These are phyloP conservation scores for Lentinus brumalis DNA, from an alignment of 768 basidiomycete genomes.

Conservation along the genomic window DNA sequence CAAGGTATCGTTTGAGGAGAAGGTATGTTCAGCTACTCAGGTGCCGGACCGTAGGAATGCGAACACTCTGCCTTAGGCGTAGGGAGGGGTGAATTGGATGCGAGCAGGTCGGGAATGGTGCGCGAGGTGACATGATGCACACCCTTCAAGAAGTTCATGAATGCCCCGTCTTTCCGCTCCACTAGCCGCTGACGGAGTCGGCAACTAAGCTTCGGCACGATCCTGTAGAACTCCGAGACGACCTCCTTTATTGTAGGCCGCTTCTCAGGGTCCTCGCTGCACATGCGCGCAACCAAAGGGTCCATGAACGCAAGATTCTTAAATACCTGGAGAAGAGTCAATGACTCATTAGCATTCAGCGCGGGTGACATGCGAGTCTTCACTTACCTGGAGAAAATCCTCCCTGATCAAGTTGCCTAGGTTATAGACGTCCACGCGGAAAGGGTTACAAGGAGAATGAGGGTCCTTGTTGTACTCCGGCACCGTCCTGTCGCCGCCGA, in stretches of 20 bases:
- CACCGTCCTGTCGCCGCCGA: constrained; percentile 24
- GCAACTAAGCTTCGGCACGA: constrained; percentile 4
- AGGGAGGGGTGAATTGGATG: constrained; percentile 9
- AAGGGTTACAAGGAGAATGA: constrained; percentile 22
- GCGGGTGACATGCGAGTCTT: background rate
- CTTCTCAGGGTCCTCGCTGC: constrained; percentile 21
- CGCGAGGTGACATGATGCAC: constrained; percentile 1
- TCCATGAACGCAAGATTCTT: constrained; percentile 27
- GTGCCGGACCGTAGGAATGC: too few species aligned
- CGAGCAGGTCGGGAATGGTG: constrained; percentile 2
- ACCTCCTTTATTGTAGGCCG: constrained; percentile 27
- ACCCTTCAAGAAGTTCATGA: background rate
- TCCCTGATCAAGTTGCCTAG: constrained; percentile 18
- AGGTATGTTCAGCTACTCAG: too few species aligned
- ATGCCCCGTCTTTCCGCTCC: background rate
- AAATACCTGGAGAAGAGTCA: background rate
- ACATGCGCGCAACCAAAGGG: constrained; percentile 29
- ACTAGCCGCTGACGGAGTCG: constrained; percentile 5
- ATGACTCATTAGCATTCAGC: background rate
- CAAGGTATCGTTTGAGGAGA: too few species aligned
- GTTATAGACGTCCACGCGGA: constrained; percentile 25
- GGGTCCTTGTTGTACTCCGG: constrained; percentile 23
- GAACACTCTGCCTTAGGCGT: background rate
- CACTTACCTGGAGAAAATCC: constrained; percentile 9
- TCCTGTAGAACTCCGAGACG: constrained; percentile 11